Percentiles rank a stretch among this genome's conserved stretches.
phyloP scores from a whole-genome alignment of 139 green algal genomes.

The Nannochloris sp. region DNA sequence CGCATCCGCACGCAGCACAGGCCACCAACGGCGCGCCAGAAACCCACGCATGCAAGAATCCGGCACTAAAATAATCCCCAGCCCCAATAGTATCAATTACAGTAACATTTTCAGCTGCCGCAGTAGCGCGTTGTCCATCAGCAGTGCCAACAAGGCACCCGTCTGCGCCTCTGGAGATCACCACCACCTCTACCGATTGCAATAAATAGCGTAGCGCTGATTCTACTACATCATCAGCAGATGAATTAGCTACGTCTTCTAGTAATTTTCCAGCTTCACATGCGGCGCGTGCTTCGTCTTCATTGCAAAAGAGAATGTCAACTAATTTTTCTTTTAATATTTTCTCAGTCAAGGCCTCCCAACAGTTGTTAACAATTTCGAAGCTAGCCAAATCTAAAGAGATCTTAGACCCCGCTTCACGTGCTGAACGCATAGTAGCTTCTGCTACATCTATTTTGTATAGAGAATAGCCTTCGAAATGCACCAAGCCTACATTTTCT shows the following conservation, averaged over 20 bases:
- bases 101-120: background rate
- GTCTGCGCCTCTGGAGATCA: conserved; percentile 55
- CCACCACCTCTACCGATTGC: conserved; percentile 13
- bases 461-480: conserved; percentile 78
- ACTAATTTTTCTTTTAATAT: conserved; percentile 46
- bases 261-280: background rate
- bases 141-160: conserved; percentile 37
- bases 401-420: conserved; percentile 14
- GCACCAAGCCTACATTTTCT: conserved; percentile 32
- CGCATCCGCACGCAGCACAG: conserved; percentile 38
- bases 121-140: background rate
- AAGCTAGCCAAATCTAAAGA: conserved; percentile 81
- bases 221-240: background rate
- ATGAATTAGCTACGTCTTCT: background rate
- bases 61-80: conserved; percentile 67
- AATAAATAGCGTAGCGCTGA: background rate
- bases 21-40: conserved; percentile 18
- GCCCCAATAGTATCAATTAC: conserved; percentile 72
- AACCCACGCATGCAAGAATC: conserved; percentile 60
- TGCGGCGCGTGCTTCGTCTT: conserved; percentile 66
- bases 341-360: conserved; percentile 28
- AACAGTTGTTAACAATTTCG: conserved; percentile 55
- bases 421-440: conserved; percentile 20
- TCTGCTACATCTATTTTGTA: conserved; percentile 39
- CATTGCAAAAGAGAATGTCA: conserved; percentile 80